Evolutionary conservation across 164 flowering plant species (phyloP).

Genomic region (Piper longum): DNA sequence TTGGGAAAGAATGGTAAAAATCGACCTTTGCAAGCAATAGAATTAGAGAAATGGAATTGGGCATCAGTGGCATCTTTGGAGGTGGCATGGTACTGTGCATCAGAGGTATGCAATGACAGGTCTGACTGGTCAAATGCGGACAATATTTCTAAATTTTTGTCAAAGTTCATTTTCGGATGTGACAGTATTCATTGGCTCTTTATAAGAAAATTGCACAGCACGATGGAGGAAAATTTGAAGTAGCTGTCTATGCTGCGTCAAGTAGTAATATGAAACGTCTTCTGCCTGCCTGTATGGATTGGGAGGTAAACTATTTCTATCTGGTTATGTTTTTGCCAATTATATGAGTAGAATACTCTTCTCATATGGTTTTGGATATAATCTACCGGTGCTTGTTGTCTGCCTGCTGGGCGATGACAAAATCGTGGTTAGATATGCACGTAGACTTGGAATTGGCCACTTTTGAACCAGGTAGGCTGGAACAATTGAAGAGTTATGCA

Average conservation of each 20-base stretch:
- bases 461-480: slow-evolving; percentile 43
- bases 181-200: neutral
- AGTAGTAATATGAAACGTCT: slow-evolving; percentile 83
- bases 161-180: neutral
- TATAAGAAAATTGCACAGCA: slow-evolving; percentile 88
- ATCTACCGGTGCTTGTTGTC: slow-evolving; percentile 33
- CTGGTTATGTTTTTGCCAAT: no score
- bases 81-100: slow-evolving; percentile 91
- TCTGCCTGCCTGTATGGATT: slow-evolving; percentile 73
- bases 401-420: slow-evolving; percentile 99
- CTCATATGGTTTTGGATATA: neutral
- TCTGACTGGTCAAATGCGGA: neutral
- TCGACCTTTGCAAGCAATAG: slow-evolving; percentile 81
- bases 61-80: slow-evolving; percentile 85
- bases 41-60: slow-evolving; percentile 88
- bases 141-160: neutral
- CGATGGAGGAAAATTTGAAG: slow-evolving; percentile 74
- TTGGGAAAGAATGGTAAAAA: slow-evolving; percentile 66
- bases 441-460: slow-evolving; percentile 70
- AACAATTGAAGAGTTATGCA: slow-evolving; percentile 37
- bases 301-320: slow-evolving; percentile 99
- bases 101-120: slow-evolving; percentile 48
- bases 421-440: slow-evolving; percentile 88
- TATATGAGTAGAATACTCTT: no score
- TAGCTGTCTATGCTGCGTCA: slow-evolving; percentile 72